phyloP scores from a whole-genome alignment of 1,284 basidiomycete species.

The Fereydounia khargensis region DNA sequence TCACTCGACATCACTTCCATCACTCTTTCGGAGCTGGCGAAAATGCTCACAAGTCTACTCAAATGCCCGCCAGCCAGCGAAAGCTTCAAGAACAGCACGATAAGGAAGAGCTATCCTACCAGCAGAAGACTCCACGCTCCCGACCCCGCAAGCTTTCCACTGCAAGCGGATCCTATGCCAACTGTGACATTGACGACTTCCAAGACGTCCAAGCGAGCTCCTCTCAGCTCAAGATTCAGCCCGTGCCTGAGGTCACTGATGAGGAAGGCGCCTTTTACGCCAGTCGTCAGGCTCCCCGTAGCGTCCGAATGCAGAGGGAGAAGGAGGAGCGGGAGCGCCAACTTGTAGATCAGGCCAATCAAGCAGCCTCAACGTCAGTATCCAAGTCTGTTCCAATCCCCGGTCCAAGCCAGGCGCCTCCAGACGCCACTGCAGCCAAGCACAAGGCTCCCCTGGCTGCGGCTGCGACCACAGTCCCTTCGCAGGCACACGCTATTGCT shows the following conservation, averaged over 20 bases:
- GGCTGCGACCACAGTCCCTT: constrained; percentile 8
- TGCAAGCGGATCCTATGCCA: constrained; percentile 37
- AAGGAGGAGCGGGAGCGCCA: constrained; percentile 12
- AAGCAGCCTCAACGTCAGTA: too few species aligned
- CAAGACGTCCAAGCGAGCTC: constrained; percentile 1
- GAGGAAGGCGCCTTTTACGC: constrained; percentile 33
- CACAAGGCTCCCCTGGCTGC: constrained; percentile 7
- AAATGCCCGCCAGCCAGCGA: constrained; percentile 44
- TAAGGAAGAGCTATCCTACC: too few species aligned
- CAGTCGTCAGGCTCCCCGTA: constrained; percentile 33
- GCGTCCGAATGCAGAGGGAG: constrained; percentile 26
- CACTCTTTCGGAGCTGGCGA: constrained; percentile 36
- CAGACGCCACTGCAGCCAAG: too few species aligned
- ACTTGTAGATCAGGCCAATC: too few species aligned
- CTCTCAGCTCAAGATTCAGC: constrained; percentile 10
- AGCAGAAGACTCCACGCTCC: neutral
- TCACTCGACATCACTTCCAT: constrained; percentile 53
- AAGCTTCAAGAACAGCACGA: neutral
- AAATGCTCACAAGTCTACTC: constrained; percentile 12
- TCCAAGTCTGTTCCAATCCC: too few species aligned
- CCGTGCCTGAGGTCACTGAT: constrained; percentile 32
- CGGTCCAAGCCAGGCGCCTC: too few species aligned
- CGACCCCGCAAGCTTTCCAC: constrained; percentile 9
- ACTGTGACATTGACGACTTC: constrained; percentile 37
- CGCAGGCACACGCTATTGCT: constrained; percentile 6